Percentiles rank a stretch among this genome's conserved stretches.
Evolutionary conservation across 345 rosid species (phyloP).

Genomic region (Camelina laxa): DNA sequence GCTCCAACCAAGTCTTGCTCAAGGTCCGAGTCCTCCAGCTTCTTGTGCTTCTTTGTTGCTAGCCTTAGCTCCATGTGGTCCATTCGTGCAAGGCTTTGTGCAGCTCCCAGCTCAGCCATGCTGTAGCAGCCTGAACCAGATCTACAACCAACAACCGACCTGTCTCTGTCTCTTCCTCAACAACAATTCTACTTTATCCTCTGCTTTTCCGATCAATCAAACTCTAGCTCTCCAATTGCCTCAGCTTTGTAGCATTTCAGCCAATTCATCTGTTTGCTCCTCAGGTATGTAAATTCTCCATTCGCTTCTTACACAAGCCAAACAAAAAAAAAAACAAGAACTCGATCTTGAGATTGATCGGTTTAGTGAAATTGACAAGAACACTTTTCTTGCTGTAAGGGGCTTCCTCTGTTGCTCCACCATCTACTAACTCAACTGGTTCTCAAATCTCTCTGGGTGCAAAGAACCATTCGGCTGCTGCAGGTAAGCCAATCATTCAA

Average conservation of each 20-base stretch:
- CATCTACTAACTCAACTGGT: constrained; percentile 41
- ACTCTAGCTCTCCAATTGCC: constrained; percentile 69
- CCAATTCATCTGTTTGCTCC: constrained; percentile 56
- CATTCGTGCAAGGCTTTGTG: constrained; percentile 66
- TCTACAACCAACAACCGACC: constrained; percentile 55
- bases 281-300: constrained; percentile 24
- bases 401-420: constrained; percentile 47
- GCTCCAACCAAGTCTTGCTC: constrained; percentile 44
- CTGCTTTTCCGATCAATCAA: constrained; percentile 65
- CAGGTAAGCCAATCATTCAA: constrained; percentile 45
- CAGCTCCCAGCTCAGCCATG: constrained; percentile 61
- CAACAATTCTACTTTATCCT: constrained; percentile 45
- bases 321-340: neutral
- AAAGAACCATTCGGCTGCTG: constrained; percentile 48
- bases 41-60: constrained; percentile 63
- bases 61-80: constrained; percentile 64
- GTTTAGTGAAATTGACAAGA: neutral
- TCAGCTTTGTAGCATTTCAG: constrained; percentile 53
- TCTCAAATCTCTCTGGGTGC: constrained; percentile 53
- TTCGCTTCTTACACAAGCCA: neutral
- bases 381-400: constrained; percentile 39
- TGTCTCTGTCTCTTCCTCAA: constrained; percentile 76
- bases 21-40: constrained; percentile 44
- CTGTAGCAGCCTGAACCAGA: constrained; percentile 63
- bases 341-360: neutral